Evolutionary conservation across 176 grass and related monocot species (phyloP).

Genomic region (Carex myosuroides): DNA sequence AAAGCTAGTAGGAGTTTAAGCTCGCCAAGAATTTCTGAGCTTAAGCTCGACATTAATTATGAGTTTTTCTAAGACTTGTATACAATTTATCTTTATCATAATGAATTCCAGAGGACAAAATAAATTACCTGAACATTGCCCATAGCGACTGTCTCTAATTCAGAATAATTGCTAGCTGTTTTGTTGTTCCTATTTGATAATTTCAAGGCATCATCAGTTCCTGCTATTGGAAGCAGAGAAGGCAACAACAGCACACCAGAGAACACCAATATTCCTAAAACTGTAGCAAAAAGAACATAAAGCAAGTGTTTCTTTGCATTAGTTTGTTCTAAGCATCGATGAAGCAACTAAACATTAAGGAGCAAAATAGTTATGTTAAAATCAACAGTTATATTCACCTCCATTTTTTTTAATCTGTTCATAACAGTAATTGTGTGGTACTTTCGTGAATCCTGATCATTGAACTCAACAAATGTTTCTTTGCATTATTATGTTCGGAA

Average conservation of each 20-base stretch:
- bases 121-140: conserved; percentile 63
- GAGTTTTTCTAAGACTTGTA: neutral
- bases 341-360: neutral
- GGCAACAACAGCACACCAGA: conserved; percentile 75
- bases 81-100: neutral
- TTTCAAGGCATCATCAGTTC: conserved; percentile 37
- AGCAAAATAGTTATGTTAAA: neutral
- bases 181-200: neutral
- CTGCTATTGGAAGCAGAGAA: conserved; percentile 61
- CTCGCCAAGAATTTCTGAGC: neutral
- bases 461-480: neutral
- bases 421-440: neutral
- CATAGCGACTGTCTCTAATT: conserved; percentile 57
- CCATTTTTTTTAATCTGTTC: neutral
- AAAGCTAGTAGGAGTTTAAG: neutral
- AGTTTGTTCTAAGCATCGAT: neutral
- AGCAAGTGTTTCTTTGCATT: neutral
- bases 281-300: conserved; percentile 31
- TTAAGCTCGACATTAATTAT: neutral
- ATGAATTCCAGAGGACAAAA: neutral
- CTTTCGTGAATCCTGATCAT: too few species aligned
- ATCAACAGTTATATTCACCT: neutral
- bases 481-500: neutral
- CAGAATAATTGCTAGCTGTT: conserved; percentile 2
- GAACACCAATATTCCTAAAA: conserved; percentile 61